Evolutionary conservation across 2,329 filamentous ascomycete species (phyloP).

Genomic region (Pseudogymnoascus verrucosus): DNA sequence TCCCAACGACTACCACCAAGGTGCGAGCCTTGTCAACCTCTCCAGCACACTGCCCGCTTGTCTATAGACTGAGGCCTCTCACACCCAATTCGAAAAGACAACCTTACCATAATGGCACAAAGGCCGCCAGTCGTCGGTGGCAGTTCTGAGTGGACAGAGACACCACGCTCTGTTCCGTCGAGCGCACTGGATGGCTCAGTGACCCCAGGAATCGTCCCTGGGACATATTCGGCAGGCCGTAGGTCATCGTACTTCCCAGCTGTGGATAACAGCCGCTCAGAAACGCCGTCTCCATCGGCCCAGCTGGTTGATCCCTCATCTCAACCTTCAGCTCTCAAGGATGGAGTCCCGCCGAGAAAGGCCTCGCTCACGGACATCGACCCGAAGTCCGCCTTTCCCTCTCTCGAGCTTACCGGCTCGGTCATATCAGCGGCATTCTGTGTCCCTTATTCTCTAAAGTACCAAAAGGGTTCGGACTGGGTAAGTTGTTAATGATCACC

Average conservation of each 20-base stretch:
- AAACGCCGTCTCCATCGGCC: slow-evolving; percentile 37
- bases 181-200: background rate
- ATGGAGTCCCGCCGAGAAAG: slow-evolving; percentile 12
- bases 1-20: background rate
- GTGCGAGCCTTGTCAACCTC: background rate
- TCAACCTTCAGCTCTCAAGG: slow-evolving; percentile 32
- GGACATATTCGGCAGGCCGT: background rate
- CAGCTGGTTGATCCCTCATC: slow-evolving; percentile 32
- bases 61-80: background rate
- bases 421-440: slow-evolving; percentile 60
- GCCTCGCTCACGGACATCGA: slow-evolving; percentile 47
- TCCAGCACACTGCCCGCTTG: background rate
- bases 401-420: slow-evolving; percentile 53
- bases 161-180: background rate
- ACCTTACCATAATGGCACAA: background rate
- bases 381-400: slow-evolving; percentile 45
- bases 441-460: slow-evolving; percentile 51
- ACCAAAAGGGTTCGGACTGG: slow-evolving; percentile 53
- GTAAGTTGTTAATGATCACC: slow-evolving; percentile 33
- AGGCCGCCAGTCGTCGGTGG: background rate
- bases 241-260: slow-evolving; percentile 5
- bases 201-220: background rate
- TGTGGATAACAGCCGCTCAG: slow-evolving; percentile 26
- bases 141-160: background rate
- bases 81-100: background rate